These are phyloP conservation scores for Suillus luteus DNA, from an alignment of 768 basidiomycete species.

Conservation along the genomic window DNA sequence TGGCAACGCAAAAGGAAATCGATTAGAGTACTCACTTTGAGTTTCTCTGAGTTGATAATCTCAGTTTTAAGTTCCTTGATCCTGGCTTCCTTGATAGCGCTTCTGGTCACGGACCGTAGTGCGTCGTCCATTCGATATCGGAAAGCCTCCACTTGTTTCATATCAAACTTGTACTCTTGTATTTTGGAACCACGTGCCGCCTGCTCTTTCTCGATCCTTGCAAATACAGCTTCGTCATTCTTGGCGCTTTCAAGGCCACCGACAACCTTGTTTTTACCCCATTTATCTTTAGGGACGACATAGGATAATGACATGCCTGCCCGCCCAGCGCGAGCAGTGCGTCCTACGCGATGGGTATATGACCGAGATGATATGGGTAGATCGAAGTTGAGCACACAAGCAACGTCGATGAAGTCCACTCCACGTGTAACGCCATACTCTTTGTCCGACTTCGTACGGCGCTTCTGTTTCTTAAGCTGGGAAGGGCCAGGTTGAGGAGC, in stretches of 20 bases:
- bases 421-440: constrained; percentile 96
- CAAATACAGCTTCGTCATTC: constrained; percentile 58
- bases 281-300: constrained; percentile 68
- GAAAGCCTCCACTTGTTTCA: constrained; percentile 96
- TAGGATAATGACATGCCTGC: constrained; percentile 92
- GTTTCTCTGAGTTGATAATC: constrained; percentile 92
- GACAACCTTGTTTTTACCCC: constrained; percentile 76
- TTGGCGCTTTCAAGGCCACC: constrained; percentile 67
- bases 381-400: constrained; percentile 98
- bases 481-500: constrained; percentile 40
- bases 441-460: constrained; percentile 57
- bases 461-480: constrained; percentile 46
- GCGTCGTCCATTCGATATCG: constrained; percentile 98
- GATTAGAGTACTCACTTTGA: constrained; percentile 65
- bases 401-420: constrained; percentile 95
- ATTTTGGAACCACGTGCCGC: constrained; percentile 54
- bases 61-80: constrained; percentile 93
- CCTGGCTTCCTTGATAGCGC: constrained; percentile 85
- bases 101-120: constrained; percentile 82
- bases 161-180: constrained; percentile 92
- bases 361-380: constrained; percentile 84
- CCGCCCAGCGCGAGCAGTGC: constrained; percentile 94
- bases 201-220: constrained; percentile 80
- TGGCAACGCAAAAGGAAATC: constrained; percentile 1
- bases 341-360: constrained; percentile 94